Evolutionary conservation across 345 rosid genomes (phyloP).

Genomic region (Brassica rapa): DNA sequence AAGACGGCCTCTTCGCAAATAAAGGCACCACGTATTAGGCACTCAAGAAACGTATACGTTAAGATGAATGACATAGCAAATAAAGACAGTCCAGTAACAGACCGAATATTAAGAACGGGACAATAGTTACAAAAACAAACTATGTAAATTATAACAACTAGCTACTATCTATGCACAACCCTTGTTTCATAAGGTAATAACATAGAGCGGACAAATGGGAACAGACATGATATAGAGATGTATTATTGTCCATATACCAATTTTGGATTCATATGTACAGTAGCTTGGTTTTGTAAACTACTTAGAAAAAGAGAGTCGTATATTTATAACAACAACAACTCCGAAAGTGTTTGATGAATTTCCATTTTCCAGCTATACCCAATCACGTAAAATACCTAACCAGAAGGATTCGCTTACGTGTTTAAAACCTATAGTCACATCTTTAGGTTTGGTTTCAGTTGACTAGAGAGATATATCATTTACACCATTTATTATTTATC

Average conservation of each 20-base stretch:
- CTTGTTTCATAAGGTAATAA: no score
- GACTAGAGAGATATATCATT: background rate
- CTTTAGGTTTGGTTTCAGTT: background rate
- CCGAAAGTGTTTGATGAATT: background rate
- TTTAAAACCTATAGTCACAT: background rate
- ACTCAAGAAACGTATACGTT: background rate
- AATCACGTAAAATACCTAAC: background rate
- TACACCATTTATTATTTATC: background rate
- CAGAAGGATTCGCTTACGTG: background rate
- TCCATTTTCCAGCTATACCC: background rate
- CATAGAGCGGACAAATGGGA: no score
- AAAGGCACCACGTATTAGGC: constrained; percentile 22
- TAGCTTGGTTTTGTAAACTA: constrained; percentile 4
- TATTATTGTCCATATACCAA: no score
- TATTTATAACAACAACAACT: background rate
- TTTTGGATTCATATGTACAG: background rate
- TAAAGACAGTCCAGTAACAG: background rate
- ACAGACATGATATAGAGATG: no score
- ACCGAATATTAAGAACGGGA: background rate
- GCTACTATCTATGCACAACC: no score
- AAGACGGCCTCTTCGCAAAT: background rate
- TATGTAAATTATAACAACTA: no score
- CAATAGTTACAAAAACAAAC: no score
- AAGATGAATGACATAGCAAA: background rate
- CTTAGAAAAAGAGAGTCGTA: background rate